phyloP scores from a whole-genome alignment of 768 basidiomycete species.

The Phylloporus sp. region DNA sequence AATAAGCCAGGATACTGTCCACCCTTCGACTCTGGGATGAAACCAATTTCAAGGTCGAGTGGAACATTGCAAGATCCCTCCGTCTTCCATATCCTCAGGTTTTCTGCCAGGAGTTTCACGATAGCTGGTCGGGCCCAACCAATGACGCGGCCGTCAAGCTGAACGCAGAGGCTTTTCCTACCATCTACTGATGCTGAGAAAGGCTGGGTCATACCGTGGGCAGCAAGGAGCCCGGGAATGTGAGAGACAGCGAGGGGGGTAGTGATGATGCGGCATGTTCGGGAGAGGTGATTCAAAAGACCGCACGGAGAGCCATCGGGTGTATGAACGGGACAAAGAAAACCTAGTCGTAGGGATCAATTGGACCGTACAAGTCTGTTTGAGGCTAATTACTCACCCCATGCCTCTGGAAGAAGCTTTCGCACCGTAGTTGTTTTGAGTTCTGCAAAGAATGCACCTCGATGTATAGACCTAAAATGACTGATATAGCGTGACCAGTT shows the following conservation, averaged over 20 bases:
- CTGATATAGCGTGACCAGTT: slow-evolving; percentile 99
- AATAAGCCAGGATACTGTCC: slow-evolving; percentile 97
- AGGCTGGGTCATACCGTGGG: slow-evolving; percentile 92
- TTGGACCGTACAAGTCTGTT: neutral
- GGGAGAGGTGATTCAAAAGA: slow-evolving; percentile 92
- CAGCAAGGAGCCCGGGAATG: slow-evolving; percentile 75
- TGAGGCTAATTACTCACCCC: slow-evolving; percentile 57
- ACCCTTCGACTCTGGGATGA: slow-evolving; percentile 82
- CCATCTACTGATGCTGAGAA: slow-evolving; percentile 82
- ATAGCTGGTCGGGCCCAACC: slow-evolving; percentile 84
- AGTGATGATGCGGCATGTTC: slow-evolving; percentile 90
- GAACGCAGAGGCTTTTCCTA: slow-evolving; percentile 76
- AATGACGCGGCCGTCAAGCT: slow-evolving; percentile 92
- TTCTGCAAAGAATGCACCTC: slow-evolving; percentile 98
- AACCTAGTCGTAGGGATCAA: slow-evolving; percentile 49
- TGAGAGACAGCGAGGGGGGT: slow-evolving; percentile 67
- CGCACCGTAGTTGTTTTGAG: slow-evolving; percentile 97
- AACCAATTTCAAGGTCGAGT: slow-evolving; percentile 91
- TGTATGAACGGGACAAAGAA: slow-evolving; percentile 97
- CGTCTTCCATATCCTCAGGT: slow-evolving; percentile 92
- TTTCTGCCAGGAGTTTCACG: slow-evolving; percentile 76
- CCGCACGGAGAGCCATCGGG: slow-evolving; percentile 98
- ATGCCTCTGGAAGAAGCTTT: slow-evolving; percentile 94
- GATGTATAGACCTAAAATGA: slow-evolving; percentile 97
- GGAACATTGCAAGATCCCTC: slow-evolving; percentile 79